A percentile compares a stretch with the other conserved stretches of the same genome.
phyloP scores from a whole-genome alignment of 2,329 filamentous ascomycete species.

The Coccinonectria pachysandricola region DNA sequence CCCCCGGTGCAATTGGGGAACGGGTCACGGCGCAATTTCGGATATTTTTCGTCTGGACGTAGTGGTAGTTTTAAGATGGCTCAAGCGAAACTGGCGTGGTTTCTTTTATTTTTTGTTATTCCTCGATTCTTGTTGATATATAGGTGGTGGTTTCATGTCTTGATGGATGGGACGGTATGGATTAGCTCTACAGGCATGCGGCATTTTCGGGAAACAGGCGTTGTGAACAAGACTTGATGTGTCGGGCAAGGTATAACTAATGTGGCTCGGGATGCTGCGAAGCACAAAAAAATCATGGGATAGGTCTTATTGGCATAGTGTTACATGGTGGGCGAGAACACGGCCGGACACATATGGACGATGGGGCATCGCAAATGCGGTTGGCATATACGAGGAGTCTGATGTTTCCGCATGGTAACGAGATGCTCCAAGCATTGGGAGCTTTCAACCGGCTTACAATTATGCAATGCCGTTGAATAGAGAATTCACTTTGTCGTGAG shows the following conservation, averaged over 20 bases:
- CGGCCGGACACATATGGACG: conserved; percentile 8
- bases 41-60: background rate
- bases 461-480: conserved; percentile 18
- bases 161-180: conserved; percentile 8
- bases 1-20: background rate
- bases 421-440: too few relatives aligned
- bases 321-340: background rate
- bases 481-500: too few relatives aligned
- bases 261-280: conserved; percentile 9
- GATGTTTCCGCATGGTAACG: too few relatives aligned
- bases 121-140: conserved; percentile 19
- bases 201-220: too few relatives aligned
- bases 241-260: conserved; percentile 11
- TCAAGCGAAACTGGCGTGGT: background rate
- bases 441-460: conserved; percentile 10
- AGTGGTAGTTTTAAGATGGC: background rate
- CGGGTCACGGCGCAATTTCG: background rate
- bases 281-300: too few relatives aligned
- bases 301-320: too few relatives aligned
- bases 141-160: conserved; percentile 14
- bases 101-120: conserved; percentile 2
- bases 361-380: conserved; percentile 10
- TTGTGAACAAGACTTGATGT: too few relatives aligned
- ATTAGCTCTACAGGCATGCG: too few relatives aligned
- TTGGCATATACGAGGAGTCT: conserved; percentile 14